Evolutionary conservation across 164 flowering plant species (phyloP).

Genomic region (grape (Vitis vinifera)): DNA sequence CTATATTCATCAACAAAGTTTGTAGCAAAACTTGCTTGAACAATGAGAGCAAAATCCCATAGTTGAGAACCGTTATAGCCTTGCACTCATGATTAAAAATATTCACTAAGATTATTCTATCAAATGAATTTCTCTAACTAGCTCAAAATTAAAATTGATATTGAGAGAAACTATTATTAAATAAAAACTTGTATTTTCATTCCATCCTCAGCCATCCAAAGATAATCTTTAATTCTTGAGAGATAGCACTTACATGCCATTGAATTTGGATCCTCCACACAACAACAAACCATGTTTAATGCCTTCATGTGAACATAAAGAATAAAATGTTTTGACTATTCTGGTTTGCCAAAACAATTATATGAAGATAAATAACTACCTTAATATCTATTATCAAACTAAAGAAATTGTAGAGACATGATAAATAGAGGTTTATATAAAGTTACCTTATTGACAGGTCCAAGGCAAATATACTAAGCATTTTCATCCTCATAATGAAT

Average conservation of each 20-base stretch:
- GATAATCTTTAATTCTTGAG: constrained; percentile 42
- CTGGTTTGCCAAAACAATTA: neutral
- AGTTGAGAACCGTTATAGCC: constrained; percentile 41
- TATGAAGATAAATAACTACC: too few species aligned
- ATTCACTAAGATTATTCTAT: too few species aligned
- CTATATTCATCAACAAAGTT: constrained; percentile 26
- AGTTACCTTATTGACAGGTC: constrained; percentile 34
- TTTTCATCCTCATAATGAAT: constrained; percentile 42
- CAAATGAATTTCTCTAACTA: too few species aligned
- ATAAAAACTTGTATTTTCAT: constrained; percentile 47
- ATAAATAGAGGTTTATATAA: neutral
- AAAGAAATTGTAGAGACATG: neutral
- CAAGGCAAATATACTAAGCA: constrained; percentile 34
- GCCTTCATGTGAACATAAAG: constrained; percentile 19
- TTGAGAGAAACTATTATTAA: too few species aligned
- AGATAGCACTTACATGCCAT: constrained; percentile 35
- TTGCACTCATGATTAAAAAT: constrained; percentile 7
- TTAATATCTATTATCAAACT: too few species aligned
- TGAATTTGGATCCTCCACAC: constrained; percentile 51
- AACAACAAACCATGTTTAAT: constrained; percentile 46
- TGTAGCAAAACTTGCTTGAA: constrained; percentile 34
- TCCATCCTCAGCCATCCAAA: constrained; percentile 61
- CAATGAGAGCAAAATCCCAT: constrained; percentile 36
- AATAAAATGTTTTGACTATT: neutral
- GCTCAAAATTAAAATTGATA: too few species aligned